These are phyloP conservation scores for Aureobasidium musti DNA, from an alignment of 2,329 filamentous ascomycete species.

Conservation along the genomic window DNA sequence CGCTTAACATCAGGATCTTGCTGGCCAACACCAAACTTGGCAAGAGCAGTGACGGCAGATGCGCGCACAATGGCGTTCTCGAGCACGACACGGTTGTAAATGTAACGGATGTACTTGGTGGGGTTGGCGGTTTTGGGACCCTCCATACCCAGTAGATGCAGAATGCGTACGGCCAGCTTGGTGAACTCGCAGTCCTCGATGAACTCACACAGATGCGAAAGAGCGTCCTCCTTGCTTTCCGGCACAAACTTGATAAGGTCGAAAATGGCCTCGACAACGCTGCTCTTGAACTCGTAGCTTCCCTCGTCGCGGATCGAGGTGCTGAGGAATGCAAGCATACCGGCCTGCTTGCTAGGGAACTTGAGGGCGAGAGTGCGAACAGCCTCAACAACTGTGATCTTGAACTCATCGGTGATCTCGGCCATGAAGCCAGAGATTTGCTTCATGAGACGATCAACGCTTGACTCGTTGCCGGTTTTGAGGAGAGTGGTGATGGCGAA, in stretches of 20 bases:
- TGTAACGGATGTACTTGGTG: slow-evolving; percentile 98
- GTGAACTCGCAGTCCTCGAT: slow-evolving; percentile 99
- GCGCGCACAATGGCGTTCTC: slow-evolving; percentile 96
- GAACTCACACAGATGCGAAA: slow-evolving; percentile 96
- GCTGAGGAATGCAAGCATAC: slow-evolving; percentile 95
- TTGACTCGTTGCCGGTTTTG: slow-evolving; percentile 97
- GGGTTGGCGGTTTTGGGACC: slow-evolving; percentile 93
- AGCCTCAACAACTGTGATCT: slow-evolving; percentile 99
- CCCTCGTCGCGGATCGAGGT: slow-evolving; percentile 96
- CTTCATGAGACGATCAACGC: slow-evolving; percentile 96
- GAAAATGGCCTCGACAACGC: slow-evolving; percentile 98
- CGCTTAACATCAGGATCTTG: slow-evolving; percentile 96
- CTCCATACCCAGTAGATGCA: slow-evolving; percentile 91
- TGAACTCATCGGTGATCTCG: slow-evolving; percentile 99
- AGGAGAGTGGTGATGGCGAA: slow-evolving; percentile 97
- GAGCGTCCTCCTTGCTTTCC: slow-evolving; percentile 75
- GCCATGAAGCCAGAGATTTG: slow-evolving; percentile 98
- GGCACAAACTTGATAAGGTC: slow-evolving; percentile 99
- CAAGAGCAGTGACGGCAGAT: slow-evolving; percentile 89
- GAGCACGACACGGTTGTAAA: slow-evolving; percentile 96
- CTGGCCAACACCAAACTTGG: slow-evolving; percentile 96
- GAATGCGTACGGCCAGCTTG: slow-evolving; percentile 90
- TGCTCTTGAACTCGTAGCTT: slow-evolving; percentile 96
- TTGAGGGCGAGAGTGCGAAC: slow-evolving; percentile 96
- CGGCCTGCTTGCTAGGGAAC: slow-evolving; percentile 96